Percentiles rank a stretch among this genome's conserved stretches.
phyloP scores from a whole-genome alignment of 2,329 filamentous ascomycete species.

The Clonostachys chloroleuca region DNA sequence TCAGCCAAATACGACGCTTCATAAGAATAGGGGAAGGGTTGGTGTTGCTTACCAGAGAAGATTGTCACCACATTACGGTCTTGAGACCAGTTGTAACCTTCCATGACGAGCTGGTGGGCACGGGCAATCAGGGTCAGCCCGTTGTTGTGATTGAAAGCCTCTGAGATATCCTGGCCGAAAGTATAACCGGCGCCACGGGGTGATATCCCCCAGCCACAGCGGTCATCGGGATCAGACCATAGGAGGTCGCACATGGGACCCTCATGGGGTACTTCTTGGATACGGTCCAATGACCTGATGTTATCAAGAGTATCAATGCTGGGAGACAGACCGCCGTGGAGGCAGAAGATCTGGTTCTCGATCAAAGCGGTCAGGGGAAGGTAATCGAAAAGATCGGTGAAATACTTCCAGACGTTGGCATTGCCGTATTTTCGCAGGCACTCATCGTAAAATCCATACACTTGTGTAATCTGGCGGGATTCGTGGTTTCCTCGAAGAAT shows the following conservation, averaged over 20 bases:
- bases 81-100: slow-evolving; percentile 99
- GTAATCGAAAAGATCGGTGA: slow-evolving; percentile 98
- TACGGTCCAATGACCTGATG: slow-evolving; percentile 90
- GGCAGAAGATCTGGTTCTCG: slow-evolving; percentile 98
- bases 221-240: slow-evolving; percentile 97
- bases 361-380: slow-evolving; percentile 95
- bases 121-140: slow-evolving; percentile 91
- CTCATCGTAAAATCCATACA: slow-evolving; percentile 99
- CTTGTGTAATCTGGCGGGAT: slow-evolving; percentile 97
- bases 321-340: slow-evolving; percentile 95
- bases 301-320: slow-evolving; percentile 95
- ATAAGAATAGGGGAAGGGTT: not conserved
- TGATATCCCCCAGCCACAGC: slow-evolving; percentile 93
- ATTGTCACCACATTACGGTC: slow-evolving; percentile 98
- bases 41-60: slow-evolving; percentile 71
- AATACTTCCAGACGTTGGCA: slow-evolving; percentile 99
- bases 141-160: slow-evolving; percentile 99
- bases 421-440: slow-evolving; percentile 98
- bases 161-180: slow-evolving; percentile 94
- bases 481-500: slow-evolving; percentile 99
- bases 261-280: slow-evolving; percentile 97
- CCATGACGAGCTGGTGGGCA: slow-evolving; percentile 98
- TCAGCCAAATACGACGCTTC: slow-evolving; percentile 5
- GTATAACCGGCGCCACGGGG: slow-evolving; percentile 93
- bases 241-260: slow-evolving; percentile 97